Evolutionary conservation across 1,284 basidiomycete species (phyloP).

Genomic region (Schizophyllum amplum): DNA sequence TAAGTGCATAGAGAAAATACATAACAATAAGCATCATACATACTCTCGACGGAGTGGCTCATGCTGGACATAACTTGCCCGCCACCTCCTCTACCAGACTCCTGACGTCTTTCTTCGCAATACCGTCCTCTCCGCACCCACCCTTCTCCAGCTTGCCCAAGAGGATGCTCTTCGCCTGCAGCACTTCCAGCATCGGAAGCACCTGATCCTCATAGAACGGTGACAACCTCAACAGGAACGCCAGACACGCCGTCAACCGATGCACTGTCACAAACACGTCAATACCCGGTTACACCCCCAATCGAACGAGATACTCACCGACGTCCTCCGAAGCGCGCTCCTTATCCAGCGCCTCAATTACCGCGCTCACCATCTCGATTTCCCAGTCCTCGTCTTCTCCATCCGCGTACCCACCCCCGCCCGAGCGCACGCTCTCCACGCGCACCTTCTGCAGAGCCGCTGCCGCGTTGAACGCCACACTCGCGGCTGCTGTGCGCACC

Average conservation of each 20-base stretch:
- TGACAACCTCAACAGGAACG: constrained; percentile 63
- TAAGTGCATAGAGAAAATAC: neutral
- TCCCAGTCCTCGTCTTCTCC: constrained; percentile 74
- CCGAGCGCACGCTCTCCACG: constrained; percentile 35
- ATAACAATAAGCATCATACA: neutral
- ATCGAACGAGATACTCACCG: constrained; percentile 40
- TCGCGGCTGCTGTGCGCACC: constrained; percentile 75
- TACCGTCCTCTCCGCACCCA: constrained; percentile 39
- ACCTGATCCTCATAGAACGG: constrained; percentile 50
- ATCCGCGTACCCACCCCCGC: constrained; percentile 22
- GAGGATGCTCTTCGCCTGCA: constrained; percentile 51
- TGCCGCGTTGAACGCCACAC: constrained; percentile 71
- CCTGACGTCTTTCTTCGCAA: constrained; percentile 55
- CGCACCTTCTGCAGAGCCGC: constrained; percentile 55
- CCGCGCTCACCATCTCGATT: constrained; percentile 70
- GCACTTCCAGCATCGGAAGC: constrained; percentile 56
- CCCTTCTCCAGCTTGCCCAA: constrained; percentile 42
- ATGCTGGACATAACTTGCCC: neutral
- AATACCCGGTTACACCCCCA: constrained; percentile 1
- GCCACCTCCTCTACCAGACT: constrained; percentile 62
- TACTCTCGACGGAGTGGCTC: too few species aligned
- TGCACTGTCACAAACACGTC: constrained; percentile 44
- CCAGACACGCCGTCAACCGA: constrained; percentile 70
- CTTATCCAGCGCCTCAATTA: constrained; percentile 65
- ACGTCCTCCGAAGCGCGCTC: constrained; percentile 74